Evolutionary conservation across 257 asterid genomes (phyloP).

Genomic region (Capsicum baccatum): DNA sequence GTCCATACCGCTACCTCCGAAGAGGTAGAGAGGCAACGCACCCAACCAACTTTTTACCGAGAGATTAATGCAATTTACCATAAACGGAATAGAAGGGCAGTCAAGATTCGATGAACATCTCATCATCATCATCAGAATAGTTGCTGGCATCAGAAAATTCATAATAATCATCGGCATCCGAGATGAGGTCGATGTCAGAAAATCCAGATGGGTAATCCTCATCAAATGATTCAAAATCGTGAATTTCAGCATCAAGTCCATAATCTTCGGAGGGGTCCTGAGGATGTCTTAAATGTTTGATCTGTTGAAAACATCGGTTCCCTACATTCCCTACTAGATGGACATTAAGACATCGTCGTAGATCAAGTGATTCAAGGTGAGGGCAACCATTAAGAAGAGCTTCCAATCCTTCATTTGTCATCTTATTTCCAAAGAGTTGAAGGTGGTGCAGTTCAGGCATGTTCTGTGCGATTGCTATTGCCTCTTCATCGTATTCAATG

Average conservation of each 20-base stretch:
- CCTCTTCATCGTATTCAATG: constrained; percentile 32
- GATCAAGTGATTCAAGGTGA: constrained; percentile 56
- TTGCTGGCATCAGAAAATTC: constrained; percentile 29
- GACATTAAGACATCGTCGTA: constrained; percentile 44
- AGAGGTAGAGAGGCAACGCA: no score
- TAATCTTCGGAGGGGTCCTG: constrained; percentile 39
- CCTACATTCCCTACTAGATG: constrained; percentile 45
- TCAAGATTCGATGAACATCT: constrained; percentile 7
- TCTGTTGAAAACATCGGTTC: constrained; percentile 42
- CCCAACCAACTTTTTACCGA: no score
- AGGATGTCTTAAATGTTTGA: constrained; percentile 43
- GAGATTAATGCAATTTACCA: background rate
- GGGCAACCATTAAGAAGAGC: constrained; percentile 60
- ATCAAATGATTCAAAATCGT: constrained; percentile 15
- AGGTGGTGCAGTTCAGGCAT: constrained; percentile 56
- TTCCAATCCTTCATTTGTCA: constrained; percentile 42
- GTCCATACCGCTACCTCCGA: no score
- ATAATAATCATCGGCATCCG: constrained; percentile 34
- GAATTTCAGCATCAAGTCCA: constrained; percentile 23
- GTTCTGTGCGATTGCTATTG: constrained; percentile 47
- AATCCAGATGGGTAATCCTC: constrained; percentile 31
- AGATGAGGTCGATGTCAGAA: constrained; percentile 31
- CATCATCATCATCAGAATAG: constrained; percentile 18
- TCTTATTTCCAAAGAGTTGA: constrained; percentile 37
- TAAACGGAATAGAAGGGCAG: background rate